A percentile compares a stretch with the other conserved stretches of the same genome.
These are phyloP conservation scores for Gossypium turneri DNA, from an alignment of 345 rosid species.

Conservation along the genomic window DNA sequence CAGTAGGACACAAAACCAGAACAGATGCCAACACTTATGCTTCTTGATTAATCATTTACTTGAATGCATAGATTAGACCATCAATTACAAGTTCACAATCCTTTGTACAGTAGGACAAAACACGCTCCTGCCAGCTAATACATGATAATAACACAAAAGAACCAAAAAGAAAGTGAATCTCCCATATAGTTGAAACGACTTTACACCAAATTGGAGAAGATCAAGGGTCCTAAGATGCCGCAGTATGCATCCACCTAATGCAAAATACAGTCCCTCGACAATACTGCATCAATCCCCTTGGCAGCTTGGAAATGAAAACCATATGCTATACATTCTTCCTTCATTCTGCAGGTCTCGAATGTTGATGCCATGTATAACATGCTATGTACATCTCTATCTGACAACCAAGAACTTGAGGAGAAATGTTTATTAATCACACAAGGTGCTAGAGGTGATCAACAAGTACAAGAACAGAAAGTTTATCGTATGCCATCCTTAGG, in stretches of 20 bases:
- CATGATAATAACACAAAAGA: neutral
- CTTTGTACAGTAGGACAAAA: slow-evolving; percentile 16
- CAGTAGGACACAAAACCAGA: too few species aligned
- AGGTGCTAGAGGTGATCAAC: neutral
- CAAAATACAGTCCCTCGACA: neutral
- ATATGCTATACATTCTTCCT: neutral
- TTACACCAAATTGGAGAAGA: slow-evolving; percentile 26
- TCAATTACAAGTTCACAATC: neutral
- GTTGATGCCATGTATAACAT: neutral
- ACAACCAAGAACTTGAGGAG: neutral
- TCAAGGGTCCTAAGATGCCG: slow-evolving; percentile 23
- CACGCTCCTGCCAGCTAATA: slow-evolving; percentile 4
- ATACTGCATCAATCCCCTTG: slow-evolving; percentile 1
- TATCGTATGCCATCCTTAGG: too few species aligned
- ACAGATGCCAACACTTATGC: slow-evolving; percentile 11
- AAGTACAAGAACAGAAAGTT: neutral
- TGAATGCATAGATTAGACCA: neutral
- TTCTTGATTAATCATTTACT: neutral
- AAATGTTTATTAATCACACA: neutral
- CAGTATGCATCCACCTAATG: slow-evolving; percentile 10
- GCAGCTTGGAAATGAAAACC: neutral
- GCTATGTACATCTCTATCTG: neutral
- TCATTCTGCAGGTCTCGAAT: neutral
- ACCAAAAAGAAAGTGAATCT: neutral
- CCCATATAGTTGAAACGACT: neutral